These are phyloP conservation scores for Kurtzmaniella fragi DNA, from an alignment of 805 yeast species.

Conservation along the genomic window DNA sequence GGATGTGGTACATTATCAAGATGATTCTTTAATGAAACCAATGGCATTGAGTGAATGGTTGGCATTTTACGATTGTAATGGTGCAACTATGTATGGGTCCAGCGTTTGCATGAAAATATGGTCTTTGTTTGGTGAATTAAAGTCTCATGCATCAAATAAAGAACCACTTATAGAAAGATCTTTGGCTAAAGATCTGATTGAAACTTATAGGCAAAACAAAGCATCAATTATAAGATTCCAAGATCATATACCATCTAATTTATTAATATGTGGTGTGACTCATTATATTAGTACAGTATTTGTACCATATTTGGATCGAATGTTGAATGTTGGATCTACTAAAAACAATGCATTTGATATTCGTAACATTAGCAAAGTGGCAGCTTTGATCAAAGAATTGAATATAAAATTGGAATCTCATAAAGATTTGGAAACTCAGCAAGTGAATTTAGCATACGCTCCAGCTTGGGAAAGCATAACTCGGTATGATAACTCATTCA, in stretches of 20 bases:
- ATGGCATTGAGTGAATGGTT: conserved; percentile 70
- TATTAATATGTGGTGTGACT: conserved; percentile 15
- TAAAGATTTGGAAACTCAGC: conserved; percentile 29
- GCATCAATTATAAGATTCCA: conserved; percentile 27
- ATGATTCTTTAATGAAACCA: conserved; percentile 58
- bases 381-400: conserved; percentile 33
- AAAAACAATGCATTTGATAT: conserved; percentile 10
- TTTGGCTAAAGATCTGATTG: conserved; percentile 37
- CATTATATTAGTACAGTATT: conserved; percentile 23
- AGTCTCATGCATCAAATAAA: conserved; percentile 19
- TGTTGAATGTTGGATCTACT: conserved; percentile 22
- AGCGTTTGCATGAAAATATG: conserved; percentile 58
- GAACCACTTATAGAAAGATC: conserved; percentile 14
- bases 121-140: conserved; percentile 59
- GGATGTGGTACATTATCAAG: conserved; percentile 54
- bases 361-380: conserved; percentile 18
- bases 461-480: conserved; percentile 35
- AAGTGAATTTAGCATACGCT: conserved; percentile 19
- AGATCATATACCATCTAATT: conserved; percentile 21
- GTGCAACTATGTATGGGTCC: conserved; percentile 50
- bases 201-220: conserved; percentile 25
- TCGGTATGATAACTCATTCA: conserved; percentile 15
- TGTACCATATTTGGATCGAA: conserved; percentile 27
- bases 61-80: conserved; percentile 57
- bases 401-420: conserved; percentile 35